Conservation (phyloP, 164 flowering plant species). For the Vitis riparia region DNA sequence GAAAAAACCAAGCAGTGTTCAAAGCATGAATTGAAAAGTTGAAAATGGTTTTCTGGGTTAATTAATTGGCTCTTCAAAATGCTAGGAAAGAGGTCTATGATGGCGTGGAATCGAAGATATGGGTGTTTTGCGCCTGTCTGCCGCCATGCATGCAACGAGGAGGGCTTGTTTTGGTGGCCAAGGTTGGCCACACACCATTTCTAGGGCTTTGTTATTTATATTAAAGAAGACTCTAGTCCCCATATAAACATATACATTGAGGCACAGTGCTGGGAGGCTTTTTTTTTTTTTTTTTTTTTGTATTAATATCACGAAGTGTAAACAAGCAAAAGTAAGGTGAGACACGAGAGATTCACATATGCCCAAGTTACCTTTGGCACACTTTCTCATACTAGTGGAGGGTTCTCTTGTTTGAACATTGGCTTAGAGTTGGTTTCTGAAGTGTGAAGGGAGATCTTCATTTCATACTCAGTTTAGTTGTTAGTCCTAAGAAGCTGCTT, state of each 20-base stretch:
- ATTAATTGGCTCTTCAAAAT: constrained; percentile 8
- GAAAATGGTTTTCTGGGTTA: constrained; percentile 20
- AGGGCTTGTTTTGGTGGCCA: constrained; percentile 24
- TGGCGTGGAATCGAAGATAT: constrained; percentile 44
- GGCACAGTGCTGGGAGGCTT: too few species aligned
- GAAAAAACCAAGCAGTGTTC: constrained; percentile 14
- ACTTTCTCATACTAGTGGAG: constrained; percentile 7
- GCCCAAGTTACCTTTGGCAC: constrained; percentile 7
- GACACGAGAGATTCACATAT: constrained; percentile 4
- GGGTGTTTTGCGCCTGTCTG: constrained; percentile 33
- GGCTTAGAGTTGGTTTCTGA: not conserved
- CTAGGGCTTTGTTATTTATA: constrained; percentile 24
- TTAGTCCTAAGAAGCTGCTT: not conserved
- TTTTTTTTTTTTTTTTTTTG: not conserved
- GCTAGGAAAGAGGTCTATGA: constrained; percentile 20
- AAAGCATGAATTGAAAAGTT: constrained; percentile 26
- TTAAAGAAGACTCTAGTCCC: constrained; percentile 9
- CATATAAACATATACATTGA: not conserved
- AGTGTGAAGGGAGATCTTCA: not conserved
- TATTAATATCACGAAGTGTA: not conserved
- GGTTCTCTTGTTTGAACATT: not conserved
- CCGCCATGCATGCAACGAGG: constrained; percentile 66
- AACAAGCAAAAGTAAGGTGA: not conserved
- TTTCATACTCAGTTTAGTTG: not conserved
- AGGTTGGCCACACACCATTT: constrained; percentile 28